A percentile compares a stretch with the other conserved stretches of the same genome.
phyloP scores from a whole-genome alignment of 163 green algal genomes.

The Chlorella variabilis region DNA sequence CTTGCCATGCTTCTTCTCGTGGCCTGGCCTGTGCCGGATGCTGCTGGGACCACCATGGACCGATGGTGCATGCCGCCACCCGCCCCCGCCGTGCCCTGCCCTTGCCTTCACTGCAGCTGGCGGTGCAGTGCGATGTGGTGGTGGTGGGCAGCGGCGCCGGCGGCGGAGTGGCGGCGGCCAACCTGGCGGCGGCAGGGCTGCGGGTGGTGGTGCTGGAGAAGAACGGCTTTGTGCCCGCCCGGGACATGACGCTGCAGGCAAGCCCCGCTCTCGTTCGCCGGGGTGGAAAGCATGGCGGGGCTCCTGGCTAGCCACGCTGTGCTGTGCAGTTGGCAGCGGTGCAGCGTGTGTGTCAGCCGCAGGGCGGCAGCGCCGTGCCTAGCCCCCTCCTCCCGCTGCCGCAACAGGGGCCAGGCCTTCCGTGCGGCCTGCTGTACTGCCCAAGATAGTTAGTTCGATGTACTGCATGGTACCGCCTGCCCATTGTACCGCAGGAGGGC shows the following conservation, averaged over 20 bases:
- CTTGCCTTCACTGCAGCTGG: neutral
- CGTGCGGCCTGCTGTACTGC: too few species aligned
- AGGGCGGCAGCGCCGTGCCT: too few species aligned
- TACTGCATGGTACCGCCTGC: neutral
- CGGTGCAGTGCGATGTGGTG: slow-evolving; percentile 66
- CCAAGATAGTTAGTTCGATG: too few species aligned
- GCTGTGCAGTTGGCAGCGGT: too few species aligned
- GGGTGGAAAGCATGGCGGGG: too few species aligned
- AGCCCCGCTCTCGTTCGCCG: neutral
- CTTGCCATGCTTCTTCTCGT: neutral
- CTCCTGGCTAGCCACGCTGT: too few species aligned
- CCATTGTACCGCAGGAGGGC: slow-evolving; percentile 45
- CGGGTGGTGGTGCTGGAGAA: slow-evolving; percentile 67
- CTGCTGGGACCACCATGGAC: too few species aligned
- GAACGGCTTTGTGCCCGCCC: slow-evolving; percentile 50
- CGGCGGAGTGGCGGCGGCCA: slow-evolving; percentile 65
- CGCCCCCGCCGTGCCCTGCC: neutral
- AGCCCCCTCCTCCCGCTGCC: too few species aligned
- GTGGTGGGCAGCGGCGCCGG: slow-evolving; percentile 76
- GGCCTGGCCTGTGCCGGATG: neutral
- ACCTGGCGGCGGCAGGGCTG: slow-evolving; percentile 68
- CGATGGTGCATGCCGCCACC: too few species aligned
- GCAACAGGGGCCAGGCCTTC: too few species aligned
- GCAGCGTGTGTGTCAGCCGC: too few species aligned
- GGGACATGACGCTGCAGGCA: slow-evolving; percentile 51